Conservation (phyloP, 23 red algal species). For the Gracilariopsis chorda region DNA sequence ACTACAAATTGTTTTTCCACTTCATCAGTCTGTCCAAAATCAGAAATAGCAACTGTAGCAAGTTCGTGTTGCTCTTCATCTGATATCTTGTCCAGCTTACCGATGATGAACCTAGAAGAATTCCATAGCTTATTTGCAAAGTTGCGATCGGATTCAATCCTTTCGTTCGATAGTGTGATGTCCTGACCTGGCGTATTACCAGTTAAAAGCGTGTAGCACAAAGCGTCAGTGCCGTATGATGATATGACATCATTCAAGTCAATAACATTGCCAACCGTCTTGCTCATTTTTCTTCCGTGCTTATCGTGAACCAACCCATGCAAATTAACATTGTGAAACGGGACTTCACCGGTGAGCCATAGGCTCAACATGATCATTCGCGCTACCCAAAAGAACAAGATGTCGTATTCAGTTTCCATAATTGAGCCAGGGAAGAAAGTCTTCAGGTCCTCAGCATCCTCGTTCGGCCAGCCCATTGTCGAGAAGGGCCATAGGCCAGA, state of each 20-base stretch:
- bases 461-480: constrained; percentile 95
- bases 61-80: constrained; percentile 43
- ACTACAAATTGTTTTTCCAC: constrained; percentile 37
- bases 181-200: constrained; percentile 89
- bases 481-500: constrained; percentile 99
- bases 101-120: constrained; percentile 80
- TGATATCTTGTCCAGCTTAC: constrained; percentile 48
- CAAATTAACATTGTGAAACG: constrained; percentile 87
- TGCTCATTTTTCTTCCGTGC: constrained; percentile 96
- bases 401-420: constrained; percentile 99
- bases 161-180: constrained; percentile 87
- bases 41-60: constrained; percentile 6
- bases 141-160: constrained; percentile 85
- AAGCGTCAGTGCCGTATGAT: constrained; percentile 94
- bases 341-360: constrained; percentile 76
- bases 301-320: constrained; percentile 96
- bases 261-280: constrained; percentile 94
- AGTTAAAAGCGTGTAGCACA: constrained; percentile 92
- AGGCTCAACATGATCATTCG: constrained; percentile 99
- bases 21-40: neutral
- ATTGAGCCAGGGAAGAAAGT: constrained; percentile 83
- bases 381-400: constrained; percentile 99
- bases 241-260: constrained; percentile 87
- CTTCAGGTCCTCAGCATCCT: constrained; percentile 62
- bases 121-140: constrained; percentile 99